These are phyloP conservation scores for Nakaseomyces bracarensis DNA, from an alignment of 1,139 yeast species.

Conservation along the genomic window DNA sequence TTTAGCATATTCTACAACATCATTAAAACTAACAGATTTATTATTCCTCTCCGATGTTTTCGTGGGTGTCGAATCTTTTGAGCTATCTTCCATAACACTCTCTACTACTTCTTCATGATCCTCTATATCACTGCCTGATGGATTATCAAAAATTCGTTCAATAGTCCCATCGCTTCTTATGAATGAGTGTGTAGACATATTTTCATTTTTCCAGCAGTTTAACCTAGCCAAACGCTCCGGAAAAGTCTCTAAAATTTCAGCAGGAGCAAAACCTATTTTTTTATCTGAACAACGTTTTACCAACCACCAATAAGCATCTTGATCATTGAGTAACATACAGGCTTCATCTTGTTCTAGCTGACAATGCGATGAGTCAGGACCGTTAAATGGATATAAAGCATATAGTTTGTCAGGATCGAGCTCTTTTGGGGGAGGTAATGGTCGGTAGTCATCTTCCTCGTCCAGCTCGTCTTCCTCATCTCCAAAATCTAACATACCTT, in stretches of 20 bases:
- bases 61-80: slow-evolving; percentile 10
- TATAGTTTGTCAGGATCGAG: slow-evolving; percentile 77
- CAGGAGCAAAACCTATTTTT: slow-evolving; percentile 90
- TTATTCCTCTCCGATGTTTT: slow-evolving; percentile 17
- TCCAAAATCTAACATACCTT: slow-evolving; percentile 2
- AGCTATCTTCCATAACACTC: not conserved
- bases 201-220: slow-evolving; percentile 88
- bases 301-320: slow-evolving; percentile 96
- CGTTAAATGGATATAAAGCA: slow-evolving; percentile 79
- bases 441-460: slow-evolving; percentile 35
- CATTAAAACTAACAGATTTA: slow-evolving; percentile 35
- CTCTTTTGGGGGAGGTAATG: slow-evolving; percentile 75
- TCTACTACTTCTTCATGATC: not conserved
- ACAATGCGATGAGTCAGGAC: slow-evolving; percentile 93
- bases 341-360: slow-evolving; percentile 74
- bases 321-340: slow-evolving; percentile 72
- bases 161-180: slow-evolving; percentile 6
- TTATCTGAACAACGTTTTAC: slow-evolving; percentile 63
- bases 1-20: slow-evolving; percentile 31
- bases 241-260: slow-evolving; percentile 87
- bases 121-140: slow-evolving; percentile 6
- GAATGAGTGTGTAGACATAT: slow-evolving; percentile 30
- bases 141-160: not conserved
- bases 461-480: slow-evolving; percentile 18
- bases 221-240: slow-evolving; percentile 85